Evolutionary conservation across 345 rosid genomes (phyloP).

Genomic region (Durio zibethinus): DNA sequence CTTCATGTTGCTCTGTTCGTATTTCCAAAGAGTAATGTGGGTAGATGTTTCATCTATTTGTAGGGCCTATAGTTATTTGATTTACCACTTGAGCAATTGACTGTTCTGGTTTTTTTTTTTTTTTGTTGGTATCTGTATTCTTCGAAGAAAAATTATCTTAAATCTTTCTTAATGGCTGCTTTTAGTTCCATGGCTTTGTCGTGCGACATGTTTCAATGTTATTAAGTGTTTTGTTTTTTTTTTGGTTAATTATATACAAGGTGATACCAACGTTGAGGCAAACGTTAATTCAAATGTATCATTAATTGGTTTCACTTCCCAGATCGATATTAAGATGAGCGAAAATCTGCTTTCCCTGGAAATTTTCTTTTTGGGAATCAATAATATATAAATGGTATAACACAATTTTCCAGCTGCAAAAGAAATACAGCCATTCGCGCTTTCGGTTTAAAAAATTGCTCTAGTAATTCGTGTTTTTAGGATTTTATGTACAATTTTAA

Average conservation of each 20-base stretch:
- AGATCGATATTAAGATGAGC: background rate
- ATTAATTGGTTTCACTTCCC: too few species aligned
- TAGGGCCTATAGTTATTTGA: background rate
- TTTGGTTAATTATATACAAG: too few species aligned
- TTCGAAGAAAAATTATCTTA: background rate
- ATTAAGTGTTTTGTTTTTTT: background rate
- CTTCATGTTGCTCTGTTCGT: background rate
- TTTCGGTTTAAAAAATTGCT: background rate
- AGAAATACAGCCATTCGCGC: background rate
- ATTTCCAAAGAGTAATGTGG: background rate
- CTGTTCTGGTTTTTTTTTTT: background rate
- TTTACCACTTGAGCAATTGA: background rate
- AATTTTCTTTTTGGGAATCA: background rate
- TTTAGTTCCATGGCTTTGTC: background rate
- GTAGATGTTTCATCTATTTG: background rate
- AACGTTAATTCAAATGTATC: too few species aligned
- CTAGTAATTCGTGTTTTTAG: background rate
- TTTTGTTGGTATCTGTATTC: background rate
- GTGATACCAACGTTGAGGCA: background rate
- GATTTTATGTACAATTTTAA: background rate
- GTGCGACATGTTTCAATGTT: background rate
- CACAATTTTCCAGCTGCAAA: background rate
- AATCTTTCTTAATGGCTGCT: background rate
- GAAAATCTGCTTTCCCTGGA: background rate
- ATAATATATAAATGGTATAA: background rate